Percentiles rank a stretch among this genome's conserved stretches.
phyloP scores from a whole-genome alignment of 495 filamentous ascomycete genomes.

The Trichoderma parareesei region DNA sequence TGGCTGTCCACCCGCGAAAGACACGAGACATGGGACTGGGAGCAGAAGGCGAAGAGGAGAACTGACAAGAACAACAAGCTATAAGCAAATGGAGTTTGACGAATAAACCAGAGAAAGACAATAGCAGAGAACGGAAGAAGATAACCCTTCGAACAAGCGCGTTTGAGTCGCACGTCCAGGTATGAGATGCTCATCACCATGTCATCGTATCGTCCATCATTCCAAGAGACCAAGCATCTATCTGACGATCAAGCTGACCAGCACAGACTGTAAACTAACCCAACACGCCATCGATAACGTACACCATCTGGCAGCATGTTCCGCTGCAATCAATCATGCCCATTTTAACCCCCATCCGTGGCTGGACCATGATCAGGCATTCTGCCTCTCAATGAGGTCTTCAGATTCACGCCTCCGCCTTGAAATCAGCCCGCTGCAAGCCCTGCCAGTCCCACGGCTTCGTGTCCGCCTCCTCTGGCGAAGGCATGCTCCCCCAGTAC shows the following conservation, averaged over 20 bases:
- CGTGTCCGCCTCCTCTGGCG: not conserved
- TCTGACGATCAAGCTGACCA: not conserved
- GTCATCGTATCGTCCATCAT: not conserved
- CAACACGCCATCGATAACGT: not conserved
- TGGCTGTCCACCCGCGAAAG: not conserved
- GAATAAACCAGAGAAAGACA: too few relatives aligned
- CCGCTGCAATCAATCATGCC: not conserved
- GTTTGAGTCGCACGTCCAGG: not conserved
- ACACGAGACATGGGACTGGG: not conserved
- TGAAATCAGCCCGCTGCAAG: conserved; percentile 4
- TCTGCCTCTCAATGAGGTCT: not conserved
- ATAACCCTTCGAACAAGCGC: not conserved
- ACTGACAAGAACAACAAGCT: not conserved
- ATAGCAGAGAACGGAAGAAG: not conserved
- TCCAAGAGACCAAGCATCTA: not conserved
- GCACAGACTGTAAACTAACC: not conserved
- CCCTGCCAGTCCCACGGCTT: conserved; percentile 3
- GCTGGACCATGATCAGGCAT: not conserved
- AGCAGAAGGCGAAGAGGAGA: not conserved
- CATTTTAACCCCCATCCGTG: not conserved
- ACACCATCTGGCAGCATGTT: not conserved
- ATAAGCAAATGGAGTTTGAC: not conserved
- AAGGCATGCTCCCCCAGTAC: conserved; percentile 4
- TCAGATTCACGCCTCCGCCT: not conserved
- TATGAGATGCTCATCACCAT: not conserved